phyloP scores from a whole-genome alignment of 306 rosid species.

The Rosa lucieae region DNA sequence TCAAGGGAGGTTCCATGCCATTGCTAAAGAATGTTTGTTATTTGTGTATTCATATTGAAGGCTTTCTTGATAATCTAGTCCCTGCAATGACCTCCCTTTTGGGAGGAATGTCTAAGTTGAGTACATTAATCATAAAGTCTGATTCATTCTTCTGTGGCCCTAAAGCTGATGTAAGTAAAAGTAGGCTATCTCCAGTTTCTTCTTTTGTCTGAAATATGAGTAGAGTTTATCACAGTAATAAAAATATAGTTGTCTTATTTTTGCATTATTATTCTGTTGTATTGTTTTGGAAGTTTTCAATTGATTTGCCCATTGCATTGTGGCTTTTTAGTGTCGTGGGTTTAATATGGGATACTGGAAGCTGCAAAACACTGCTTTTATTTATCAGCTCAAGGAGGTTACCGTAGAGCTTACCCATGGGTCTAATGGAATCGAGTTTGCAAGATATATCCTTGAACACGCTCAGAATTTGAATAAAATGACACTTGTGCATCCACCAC shows the following conservation, averaged over 20 bases:
- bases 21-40: neutral
- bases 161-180: conserved; percentile 2
- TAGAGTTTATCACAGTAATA: no score
- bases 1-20: neutral
- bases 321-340: neutral
- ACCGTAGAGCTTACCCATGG: neutral
- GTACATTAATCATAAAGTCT: neutral
- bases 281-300: neutral
- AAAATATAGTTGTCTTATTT: no score
- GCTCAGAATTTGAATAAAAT: neutral
- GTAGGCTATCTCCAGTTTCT: neutral
- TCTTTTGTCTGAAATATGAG: no score
- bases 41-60: neutral
- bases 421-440: neutral
- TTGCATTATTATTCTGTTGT: no score
- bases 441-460: neutral
- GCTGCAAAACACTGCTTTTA: neutral
- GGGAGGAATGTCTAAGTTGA: conserved; percentile 3
- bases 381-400: neutral
- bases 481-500: neutral
- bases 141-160: neutral
- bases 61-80: neutral
- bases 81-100: neutral
- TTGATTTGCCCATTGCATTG: neutral
- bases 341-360: conserved; percentile 1